Evolutionary conservation across 2,329 filamentous ascomycete species (phyloP).

Genomic region (Colletotrichum tabaci): DNA sequence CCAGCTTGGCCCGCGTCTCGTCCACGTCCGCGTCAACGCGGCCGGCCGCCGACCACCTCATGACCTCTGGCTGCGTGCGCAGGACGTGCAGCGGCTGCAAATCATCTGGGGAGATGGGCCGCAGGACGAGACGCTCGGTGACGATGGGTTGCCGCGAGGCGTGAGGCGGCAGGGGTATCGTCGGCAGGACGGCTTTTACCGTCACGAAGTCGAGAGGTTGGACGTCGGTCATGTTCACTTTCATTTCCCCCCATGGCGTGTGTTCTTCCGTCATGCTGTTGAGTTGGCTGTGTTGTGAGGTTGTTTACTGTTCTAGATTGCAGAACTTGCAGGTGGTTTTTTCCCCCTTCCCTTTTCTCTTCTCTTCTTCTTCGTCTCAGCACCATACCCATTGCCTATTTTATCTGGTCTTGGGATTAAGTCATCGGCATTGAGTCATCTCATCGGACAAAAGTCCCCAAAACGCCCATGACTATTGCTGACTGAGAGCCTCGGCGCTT

Average conservation of each 20-base stretch:
- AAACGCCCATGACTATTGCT: not conserved
- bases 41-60: slow-evolving; percentile 69
- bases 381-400: not conserved
- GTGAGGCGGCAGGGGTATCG: slow-evolving; percentile 57
- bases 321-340: not conserved
- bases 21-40: slow-evolving; percentile 59
- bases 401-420: not conserved
- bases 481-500: not conserved
- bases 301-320: not conserved
- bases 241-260: not conserved
- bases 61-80: slow-evolving; percentile 72
- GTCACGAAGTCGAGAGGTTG: slow-evolving; percentile 50
- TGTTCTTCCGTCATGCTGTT: not conserved
- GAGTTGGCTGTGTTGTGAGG: not conserved
- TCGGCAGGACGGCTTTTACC: slow-evolving; percentile 65
- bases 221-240: slow-evolving; percentile 17
- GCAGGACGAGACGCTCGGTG: slow-evolving; percentile 70
- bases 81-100: slow-evolving; percentile 65
- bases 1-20: slow-evolving; percentile 59
- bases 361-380: no score
- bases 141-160: slow-evolving; percentile 55
- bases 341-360: no score
- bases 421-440: slow-evolving; percentile 11
- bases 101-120: slow-evolving; percentile 66
- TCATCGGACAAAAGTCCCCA: not conserved